A percentile compares a stretch with the other conserved stretches of the same genome.
These are phyloP conservation scores for Fusarium sp. DNA, from an alignment of 2,329 filamentous ascomycete genomes.

Conservation along the genomic window DNA sequence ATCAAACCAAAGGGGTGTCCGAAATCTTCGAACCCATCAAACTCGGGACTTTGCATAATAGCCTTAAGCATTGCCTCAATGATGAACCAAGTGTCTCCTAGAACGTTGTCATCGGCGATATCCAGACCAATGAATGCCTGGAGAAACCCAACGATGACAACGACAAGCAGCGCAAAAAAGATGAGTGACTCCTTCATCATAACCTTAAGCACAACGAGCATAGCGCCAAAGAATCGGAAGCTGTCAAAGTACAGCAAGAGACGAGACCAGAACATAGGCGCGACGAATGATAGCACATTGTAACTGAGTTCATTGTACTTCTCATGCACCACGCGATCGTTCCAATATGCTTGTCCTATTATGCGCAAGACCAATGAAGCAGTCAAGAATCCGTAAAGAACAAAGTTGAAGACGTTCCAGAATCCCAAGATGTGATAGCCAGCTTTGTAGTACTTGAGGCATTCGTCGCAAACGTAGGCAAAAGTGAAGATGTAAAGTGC, in stretches of 20 bases:
- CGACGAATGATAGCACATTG: slow-evolving; percentile 92
- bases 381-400: slow-evolving; percentile 82
- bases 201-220: slow-evolving; percentile 96
- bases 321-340: slow-evolving; percentile 60
- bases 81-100: slow-evolving; percentile 79
- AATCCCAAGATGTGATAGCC: slow-evolving; percentile 92
- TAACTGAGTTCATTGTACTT: slow-evolving; percentile 87
- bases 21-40: slow-evolving; percentile 88
- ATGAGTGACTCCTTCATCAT: slow-evolving; percentile 96
- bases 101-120: slow-evolving; percentile 78
- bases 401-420: slow-evolving; percentile 95
- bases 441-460: slow-evolving; percentile 92
- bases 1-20: slow-evolving; percentile 93
- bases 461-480: slow-evolving; percentile 90
- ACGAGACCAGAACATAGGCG: slow-evolving; percentile 97
- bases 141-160: slow-evolving; percentile 88
- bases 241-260: slow-evolving; percentile 93
- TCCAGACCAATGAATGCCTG: slow-evolving; percentile 96
- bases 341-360: slow-evolving; percentile 76
- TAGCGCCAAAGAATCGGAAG: slow-evolving; percentile 95
- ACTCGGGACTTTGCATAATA: slow-evolving; percentile 92
- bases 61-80: slow-evolving; percentile 87
- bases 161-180: slow-evolving; percentile 90
- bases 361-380: slow-evolving; percentile 84
- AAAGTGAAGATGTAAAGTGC: slow-evolving; percentile 91